Evolutionary conservation across 495 filamentous ascomycete genomes (phyloP), one percentile per base, ranked within the genome.

Genomic region (Penicillium coprophilum): DNA sequence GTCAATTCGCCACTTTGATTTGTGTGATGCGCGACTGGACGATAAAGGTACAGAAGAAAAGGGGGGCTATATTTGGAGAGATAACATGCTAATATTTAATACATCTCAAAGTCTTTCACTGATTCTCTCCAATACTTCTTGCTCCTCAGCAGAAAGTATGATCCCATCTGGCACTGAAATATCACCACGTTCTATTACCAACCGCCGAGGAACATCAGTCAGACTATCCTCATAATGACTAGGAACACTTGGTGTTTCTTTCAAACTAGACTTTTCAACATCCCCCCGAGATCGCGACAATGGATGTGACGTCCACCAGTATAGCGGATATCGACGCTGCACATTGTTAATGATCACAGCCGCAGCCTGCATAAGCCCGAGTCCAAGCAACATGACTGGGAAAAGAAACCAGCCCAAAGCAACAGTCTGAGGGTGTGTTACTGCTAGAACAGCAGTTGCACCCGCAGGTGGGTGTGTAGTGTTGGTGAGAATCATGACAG

Each of bases 381-480:
- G 82, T 0, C 84, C 87, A 30, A 93, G 71, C 57, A 88, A 56
- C 32, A 95, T 79, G 6, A 92, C 69, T 0, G 85, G 80, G 4
- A 94, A 68, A 31, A 94, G 69, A 36, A 80, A 83, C 91, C 90
- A 96, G 6, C 89, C 90, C 50, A 96, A 69, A 1, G 63, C 66
- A 9, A 38, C 53, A 6, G 50, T 64, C 15, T 77, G 72, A 0
- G 86, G 71, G 45, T 87, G 81, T 0, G 86, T 80, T 2, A 87
- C 89, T 0, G 89, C 89, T 19, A 96, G 73, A 1, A 97, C 71
- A 0, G 92, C 90, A 0, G 90, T 95, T 3, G 92, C 92, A 8
- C 92, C 92, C 0, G 90, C 92, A 0, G 92, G 92, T 6, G 92
- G 92, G 64, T 97, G 88, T 2, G 92, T 78, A 0, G 91, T 94